Conservation (phyloP, 768 basidiomycete genomes). For the Suillus paluster region DNA sequence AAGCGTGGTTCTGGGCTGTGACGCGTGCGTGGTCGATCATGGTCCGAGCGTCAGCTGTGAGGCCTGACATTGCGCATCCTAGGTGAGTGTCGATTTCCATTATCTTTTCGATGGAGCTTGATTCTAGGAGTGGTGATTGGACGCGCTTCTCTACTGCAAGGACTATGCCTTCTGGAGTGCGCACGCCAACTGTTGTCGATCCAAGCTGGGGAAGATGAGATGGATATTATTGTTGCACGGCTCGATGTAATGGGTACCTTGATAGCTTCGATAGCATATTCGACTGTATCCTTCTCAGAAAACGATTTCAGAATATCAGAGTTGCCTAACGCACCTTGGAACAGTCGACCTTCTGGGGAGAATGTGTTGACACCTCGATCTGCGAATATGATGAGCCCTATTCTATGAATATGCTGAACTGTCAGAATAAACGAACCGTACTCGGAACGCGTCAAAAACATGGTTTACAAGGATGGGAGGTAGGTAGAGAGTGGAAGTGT, state of each 20-base stretch:
- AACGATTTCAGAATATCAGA: constrained; percentile 5
- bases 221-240: background rate
- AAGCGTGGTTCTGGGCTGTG: constrained; percentile 92
- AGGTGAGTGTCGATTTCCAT: constrained; percentile 99
- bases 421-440: constrained; percentile 60
- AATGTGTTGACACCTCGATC: constrained; percentile 99
- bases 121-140: constrained; percentile 93
- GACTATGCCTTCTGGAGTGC: constrained; percentile 87
- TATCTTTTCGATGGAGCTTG: constrained; percentile 97
- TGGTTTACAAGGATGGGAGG: constrained; percentile 33
- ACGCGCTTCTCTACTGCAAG: constrained; percentile 99
- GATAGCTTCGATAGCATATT: constrained; percentile 99
- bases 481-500: constrained; percentile 10
- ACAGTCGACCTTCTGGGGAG: constrained; percentile 96
- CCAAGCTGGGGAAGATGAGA: constrained; percentile 68
- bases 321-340: constrained; percentile 74
- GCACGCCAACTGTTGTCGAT: constrained; percentile 95
- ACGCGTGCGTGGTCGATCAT: constrained; percentile 99
- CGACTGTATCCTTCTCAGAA: constrained; percentile 60
- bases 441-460: constrained; percentile 96
- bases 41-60: constrained; percentile 97
- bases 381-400: constrained; percentile 30
- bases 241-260: constrained; percentile 58
- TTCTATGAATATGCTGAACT: background rate
- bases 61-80: constrained; percentile 96